phyloP scores from a whole-genome alignment of 176 grass and related monocot genomes.

The Tillandsia fasciculata region DNA sequence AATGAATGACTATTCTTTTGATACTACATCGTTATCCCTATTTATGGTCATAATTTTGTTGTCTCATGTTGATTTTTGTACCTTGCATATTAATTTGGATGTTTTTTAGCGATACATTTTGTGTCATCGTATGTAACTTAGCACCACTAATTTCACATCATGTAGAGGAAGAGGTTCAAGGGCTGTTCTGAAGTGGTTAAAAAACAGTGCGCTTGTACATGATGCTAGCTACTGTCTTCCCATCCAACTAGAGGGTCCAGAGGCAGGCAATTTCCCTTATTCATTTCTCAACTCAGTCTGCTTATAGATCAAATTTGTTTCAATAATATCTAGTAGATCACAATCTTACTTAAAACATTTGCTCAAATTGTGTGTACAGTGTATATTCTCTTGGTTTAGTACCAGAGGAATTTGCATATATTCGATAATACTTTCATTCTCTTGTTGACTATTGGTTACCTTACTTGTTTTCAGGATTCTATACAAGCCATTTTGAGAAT shows the following conservation, averaged over 20 bases:
- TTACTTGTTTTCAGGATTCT: conserved; percentile 37
- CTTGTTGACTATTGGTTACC: background rate
- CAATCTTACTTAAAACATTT: background rate
- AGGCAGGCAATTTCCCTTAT: conserved; percentile 30
- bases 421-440: background rate
- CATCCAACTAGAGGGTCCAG: conserved; percentile 54
- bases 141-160: conserved; percentile 1
- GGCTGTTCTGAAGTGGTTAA: conserved; percentile 46
- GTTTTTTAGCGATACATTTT: background rate
- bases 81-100: background rate
- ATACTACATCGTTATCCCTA: no score
- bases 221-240: conserved; percentile 71
- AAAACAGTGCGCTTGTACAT: conserved; percentile 47
- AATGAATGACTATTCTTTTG: no score
- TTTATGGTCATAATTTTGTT: no score
- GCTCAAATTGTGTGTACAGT: conserved; percentile 8
- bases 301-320: background rate
- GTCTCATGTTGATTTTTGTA: background rate
- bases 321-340: no score
- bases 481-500: conserved; percentile 48
- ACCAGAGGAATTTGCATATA: background rate
- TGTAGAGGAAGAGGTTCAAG: conserved; percentile 69
- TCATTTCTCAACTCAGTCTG: background rate
- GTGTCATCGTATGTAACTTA: no score
- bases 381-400: background rate